Evolutionary conservation across 2,329 filamentous ascomycete genomes (phyloP), one percentile per base, ranked within the genome.

Genomic region (Didymella exigua): DNA sequence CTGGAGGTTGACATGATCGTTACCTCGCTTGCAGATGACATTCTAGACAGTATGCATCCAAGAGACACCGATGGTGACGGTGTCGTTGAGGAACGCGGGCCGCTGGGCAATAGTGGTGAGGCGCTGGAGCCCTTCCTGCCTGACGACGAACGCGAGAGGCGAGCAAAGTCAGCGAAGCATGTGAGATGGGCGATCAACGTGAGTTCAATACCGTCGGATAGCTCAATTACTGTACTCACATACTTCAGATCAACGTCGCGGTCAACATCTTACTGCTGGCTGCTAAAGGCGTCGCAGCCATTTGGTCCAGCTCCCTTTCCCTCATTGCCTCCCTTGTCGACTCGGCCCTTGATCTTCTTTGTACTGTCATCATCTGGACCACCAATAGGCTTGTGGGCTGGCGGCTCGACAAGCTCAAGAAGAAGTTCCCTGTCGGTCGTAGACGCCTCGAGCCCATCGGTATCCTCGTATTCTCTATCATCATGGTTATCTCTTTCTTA

Each of bases 251-350:
- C 66, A 87, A 87, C 56, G 79, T 86, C 6, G 68, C 82, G n/a
- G 84, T 84, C 33, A 87, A 87, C 61, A 78, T 85, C 34, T 64
- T 85, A 41, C 77, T 86, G 2, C 75, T 87, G 3, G 72, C 77
- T 9, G 83, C 81, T 4, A 87, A 87, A 65, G 77, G 82, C 40
- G 73, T 80, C 13, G 84, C 84, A 13, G 82, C 82, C 16, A 73
- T 82, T 34, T 80, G 78, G 59, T 85, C 84, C 2, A 80, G 75
- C 42, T 87, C 85, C 1, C 77, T 87, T 6, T 87, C 84, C 1
- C 76, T 87, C 16, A 81, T 87, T 29, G 85, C 85, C 10, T 86
- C 83, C 18, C 77, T 86, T 9, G 82, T 86, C 13, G 85, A 88
- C 67, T 86, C 84, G 1, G 84, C 82, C 2, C 76, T 86, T 16